phyloP scores from a whole-genome alignment of 2,329 filamentous ascomycete genomes.

The Fragosphaeria purpurea region DNA sequence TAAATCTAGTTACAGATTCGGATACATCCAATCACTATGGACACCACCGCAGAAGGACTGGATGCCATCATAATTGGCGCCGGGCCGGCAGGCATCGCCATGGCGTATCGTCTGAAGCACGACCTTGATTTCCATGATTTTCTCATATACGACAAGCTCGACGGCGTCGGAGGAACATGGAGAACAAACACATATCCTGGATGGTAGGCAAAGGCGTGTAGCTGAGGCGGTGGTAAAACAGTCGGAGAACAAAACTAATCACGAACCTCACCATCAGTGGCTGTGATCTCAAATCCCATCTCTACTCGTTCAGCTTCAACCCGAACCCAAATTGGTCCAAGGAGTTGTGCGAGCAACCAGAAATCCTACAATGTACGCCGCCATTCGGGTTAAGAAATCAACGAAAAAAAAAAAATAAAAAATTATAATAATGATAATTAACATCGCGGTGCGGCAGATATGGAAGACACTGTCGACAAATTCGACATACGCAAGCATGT shows the following conservation, averaged over 20 bases:
- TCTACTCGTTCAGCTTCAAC: constrained; percentile 33
- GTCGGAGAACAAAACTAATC: too few species aligned
- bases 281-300: constrained; percentile 24
- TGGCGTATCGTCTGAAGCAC: constrained; percentile 22
- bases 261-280: constrained; percentile 13
- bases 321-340: constrained; percentile 40
- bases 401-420: too few species aligned
- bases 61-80: constrained; percentile 22
- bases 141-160: constrained; percentile 39
- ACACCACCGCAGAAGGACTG: background rate
- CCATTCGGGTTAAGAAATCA: too few species aligned
- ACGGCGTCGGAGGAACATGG: constrained; percentile 44
- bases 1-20: too few species aligned
- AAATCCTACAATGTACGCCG: constrained; percentile 42
- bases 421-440: too few species aligned
- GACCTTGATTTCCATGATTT: constrained; percentile 23
- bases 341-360: constrained; percentile 40
- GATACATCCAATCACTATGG: too few species aligned
- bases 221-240: too few species aligned
- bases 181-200: constrained; percentile 46
- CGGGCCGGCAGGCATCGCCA: constrained; percentile 23
- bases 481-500: constrained; percentile 16
- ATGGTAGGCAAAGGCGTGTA: constrained; percentile 14
- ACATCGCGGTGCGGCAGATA: constrained; percentile 23
- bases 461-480: constrained; percentile 13